Conservation (phyloP, 306 rosid species). For the Carpinus fangiana region DNA sequence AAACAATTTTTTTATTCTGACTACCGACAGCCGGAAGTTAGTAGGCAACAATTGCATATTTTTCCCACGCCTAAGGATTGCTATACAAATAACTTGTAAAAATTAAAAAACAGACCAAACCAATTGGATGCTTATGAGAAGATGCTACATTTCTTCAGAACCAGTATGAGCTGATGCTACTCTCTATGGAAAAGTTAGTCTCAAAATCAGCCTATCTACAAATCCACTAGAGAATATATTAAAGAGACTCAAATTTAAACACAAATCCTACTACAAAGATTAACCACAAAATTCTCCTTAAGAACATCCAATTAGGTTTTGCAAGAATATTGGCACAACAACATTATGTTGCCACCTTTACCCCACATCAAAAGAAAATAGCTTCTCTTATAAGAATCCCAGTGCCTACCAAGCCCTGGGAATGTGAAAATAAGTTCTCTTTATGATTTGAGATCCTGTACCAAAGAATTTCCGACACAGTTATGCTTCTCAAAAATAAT, state of each 20-base stretch:
- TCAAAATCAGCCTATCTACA: background rate
- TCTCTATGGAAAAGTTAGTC: background rate
- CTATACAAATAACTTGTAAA: background rate
- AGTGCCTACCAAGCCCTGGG: background rate
- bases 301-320: background rate
- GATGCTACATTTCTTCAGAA: background rate
- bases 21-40: no score
- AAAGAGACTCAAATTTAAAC: background rate
- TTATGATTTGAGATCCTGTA: background rate
- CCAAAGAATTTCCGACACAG: background rate
- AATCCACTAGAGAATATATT: background rate
- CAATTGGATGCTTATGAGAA: background rate
- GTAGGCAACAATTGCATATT: no score
- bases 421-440: background rate
- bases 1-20: no score
- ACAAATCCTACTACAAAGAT: background rate
- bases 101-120: background rate
- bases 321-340: background rate
- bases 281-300: background rate
- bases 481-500: background rate
- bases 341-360: background rate
- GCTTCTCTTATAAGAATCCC: background rate
- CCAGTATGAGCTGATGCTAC: background rate
- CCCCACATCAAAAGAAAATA: background rate
- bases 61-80: background rate